phyloP scores from a whole-genome alignment of 805 yeast genomes.

The Teunomyces aglyptinius region DNA sequence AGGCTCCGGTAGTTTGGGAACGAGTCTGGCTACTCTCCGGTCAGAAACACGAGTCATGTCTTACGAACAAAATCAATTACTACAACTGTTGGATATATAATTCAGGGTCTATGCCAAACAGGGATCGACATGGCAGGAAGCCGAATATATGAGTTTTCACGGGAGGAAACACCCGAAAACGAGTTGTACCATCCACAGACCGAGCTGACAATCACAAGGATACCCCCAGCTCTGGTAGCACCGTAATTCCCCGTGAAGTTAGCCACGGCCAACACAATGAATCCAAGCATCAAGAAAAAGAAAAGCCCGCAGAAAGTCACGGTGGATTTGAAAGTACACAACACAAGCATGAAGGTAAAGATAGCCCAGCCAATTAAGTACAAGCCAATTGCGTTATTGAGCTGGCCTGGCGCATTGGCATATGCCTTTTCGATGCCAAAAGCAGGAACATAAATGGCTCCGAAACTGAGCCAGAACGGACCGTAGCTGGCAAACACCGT shows the following conservation, averaged over 20 bases:
- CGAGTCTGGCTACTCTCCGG: neutral
- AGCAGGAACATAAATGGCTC: constrained; percentile 50
- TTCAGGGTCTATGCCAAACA: neutral
- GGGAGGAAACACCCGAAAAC: constrained; percentile 25
- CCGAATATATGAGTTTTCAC: constrained; percentile 24
- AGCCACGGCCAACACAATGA: constrained; percentile 51
- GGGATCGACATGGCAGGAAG: constrained; percentile 15
- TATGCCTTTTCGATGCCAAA: constrained; percentile 55
- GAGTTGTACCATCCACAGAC: constrained; percentile 25
- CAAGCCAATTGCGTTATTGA: constrained; percentile 54
- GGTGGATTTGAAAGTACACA: constrained; percentile 55
- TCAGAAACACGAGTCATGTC: constrained; percentile 31
- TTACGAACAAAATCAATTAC: constrained; percentile 51
- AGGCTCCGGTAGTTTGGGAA: neutral
- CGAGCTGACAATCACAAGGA: constrained; percentile 22
- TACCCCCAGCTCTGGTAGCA: constrained; percentile 22
- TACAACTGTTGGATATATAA: constrained; percentile 40
- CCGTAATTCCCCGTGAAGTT: constrained; percentile 37
- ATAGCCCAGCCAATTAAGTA: constrained; percentile 63
- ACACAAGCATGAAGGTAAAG: constrained; percentile 56
- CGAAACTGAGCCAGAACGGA: constrained; percentile 53
- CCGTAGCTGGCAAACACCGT: constrained; percentile 54
- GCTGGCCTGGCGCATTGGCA: constrained; percentile 37
- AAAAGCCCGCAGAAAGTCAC: constrained; percentile 50
- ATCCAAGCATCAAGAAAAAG: constrained; percentile 51